Base-by-base conservation (phyloP, 2,329 filamentous ascomycete species). In the Alternaria longipes region DNA sequence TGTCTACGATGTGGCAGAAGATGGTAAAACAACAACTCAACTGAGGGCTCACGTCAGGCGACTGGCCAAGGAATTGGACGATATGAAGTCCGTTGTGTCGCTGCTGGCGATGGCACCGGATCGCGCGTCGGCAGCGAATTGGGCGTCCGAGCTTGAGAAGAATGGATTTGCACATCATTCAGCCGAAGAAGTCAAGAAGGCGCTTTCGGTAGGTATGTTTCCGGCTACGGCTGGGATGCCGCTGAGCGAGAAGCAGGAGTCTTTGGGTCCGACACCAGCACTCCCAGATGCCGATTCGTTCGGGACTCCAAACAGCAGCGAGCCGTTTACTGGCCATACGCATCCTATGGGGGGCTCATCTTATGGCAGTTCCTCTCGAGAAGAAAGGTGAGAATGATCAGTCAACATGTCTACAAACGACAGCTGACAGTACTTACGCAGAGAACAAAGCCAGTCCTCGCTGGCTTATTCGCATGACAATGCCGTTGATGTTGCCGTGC, bases 21-120 rank as follows among this genome's bases (percentile, higher is more conserved):
- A 79, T 63, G 76, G 76, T 8, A 78, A 78, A 60, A 78, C 76
- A 30, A 78, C 76, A 11, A 78, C 76, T 34, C 76, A 78, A 52
- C 47, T 79, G 63, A 71, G 77, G 18, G 76, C 76, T 30, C 76
- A 79, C 62, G 76, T 79, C 8, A 69, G 75, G 54, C 71, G 76
- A 36, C 59, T 79, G 51, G 75, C 73, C 26, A 78, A 78, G 62
- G 77, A 79, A 50, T 57, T 78, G n/a, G 76, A 79, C 41, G 77
- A 79, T 55, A 74, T 78, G 70, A 78, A 76, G 62, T 78, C 77
- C 4, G 69, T 79, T 20, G 67, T 79, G 14, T 71, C 75, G 9
- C 63, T 78, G 57, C 59, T 79, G 18, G 74, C 73, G 47, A 72
- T 75, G 66, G 71, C 77, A 24, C 72, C 77, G 18, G 72, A 78